Percentiles rank a stretch among this genome's conserved stretches.
Conservation (phyloP, 306 rosid species). For the Lithocarpus polystachyus region DNA sequence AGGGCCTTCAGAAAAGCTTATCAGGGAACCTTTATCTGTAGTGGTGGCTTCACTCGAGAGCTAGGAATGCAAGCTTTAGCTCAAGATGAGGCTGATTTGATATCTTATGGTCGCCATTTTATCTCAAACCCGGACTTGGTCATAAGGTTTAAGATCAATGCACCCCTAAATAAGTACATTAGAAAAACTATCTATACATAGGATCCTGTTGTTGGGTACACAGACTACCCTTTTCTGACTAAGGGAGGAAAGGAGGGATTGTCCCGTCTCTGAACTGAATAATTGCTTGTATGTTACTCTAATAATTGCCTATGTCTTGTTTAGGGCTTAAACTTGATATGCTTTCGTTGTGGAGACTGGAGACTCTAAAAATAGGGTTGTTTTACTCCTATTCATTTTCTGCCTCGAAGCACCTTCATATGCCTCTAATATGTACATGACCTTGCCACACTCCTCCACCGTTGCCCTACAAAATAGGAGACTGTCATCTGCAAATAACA, state of each 20-base stretch:
- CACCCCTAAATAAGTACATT: conserved; percentile 58
- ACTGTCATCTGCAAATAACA: no score
- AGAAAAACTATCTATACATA: conserved; percentile 79
- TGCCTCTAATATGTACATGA: no score
- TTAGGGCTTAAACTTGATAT: not conserved
- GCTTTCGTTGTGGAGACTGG: not conserved
- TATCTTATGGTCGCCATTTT: conserved; percentile 73
- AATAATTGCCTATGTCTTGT: not conserved
- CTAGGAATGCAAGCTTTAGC: conserved; percentile 70
- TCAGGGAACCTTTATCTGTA: conserved; percentile 70
- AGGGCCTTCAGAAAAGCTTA: conserved; percentile 54
- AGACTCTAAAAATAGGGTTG: no score
- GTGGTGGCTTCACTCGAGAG: conserved; percentile 84
- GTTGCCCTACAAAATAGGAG: no score
- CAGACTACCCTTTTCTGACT: conserved; percentile 69
- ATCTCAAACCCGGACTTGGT: conserved; percentile 81
- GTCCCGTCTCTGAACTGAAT: not conserved
- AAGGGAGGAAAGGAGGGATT: conserved; percentile 3
- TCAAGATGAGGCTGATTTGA: conserved; percentile 68
- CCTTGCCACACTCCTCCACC: no score
- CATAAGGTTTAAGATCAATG: conserved; percentile 55
- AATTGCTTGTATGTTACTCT: not conserved
- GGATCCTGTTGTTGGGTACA: conserved; percentile 81
- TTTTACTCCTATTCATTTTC: no score
- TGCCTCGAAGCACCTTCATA: no score